phyloP scores from a whole-genome alignment of 495 filamentous ascomycete species.

The Aspergillus bridgeri region DNA sequence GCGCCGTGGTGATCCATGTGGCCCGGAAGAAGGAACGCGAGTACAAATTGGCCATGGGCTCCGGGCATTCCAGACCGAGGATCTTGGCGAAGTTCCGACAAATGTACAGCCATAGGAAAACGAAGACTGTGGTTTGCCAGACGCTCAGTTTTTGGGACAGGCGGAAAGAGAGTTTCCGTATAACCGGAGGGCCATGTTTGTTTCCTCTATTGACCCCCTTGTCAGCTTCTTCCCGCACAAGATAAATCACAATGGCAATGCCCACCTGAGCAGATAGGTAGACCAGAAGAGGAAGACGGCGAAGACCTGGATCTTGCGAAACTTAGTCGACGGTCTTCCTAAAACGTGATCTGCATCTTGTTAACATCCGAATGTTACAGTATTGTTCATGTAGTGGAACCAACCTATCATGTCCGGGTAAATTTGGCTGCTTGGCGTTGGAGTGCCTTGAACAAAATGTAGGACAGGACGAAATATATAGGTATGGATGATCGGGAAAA shows the following conservation, averaged over 20 bases:
- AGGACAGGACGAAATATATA: not conserved
- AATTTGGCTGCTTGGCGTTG: not conserved
- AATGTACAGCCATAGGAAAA: constrained; percentile 87
- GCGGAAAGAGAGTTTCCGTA: constrained; percentile 67
- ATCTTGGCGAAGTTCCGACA: constrained; percentile 91
- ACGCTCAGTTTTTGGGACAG: constrained; percentile 68
- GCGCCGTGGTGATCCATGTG: constrained; percentile 91
- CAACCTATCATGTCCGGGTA: constrained; percentile 35
- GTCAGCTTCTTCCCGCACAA: not conserved
- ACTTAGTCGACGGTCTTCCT: constrained; percentile 83
- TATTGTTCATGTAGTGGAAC: not conserved
- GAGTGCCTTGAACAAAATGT: not conserved
- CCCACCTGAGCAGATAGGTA: constrained; percentile 70
- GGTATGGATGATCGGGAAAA: not conserved
- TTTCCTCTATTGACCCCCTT: constrained; percentile 56
- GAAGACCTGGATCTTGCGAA: constrained; percentile 89
- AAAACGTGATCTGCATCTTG: constrained; percentile 73
- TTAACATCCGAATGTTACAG: not conserved
- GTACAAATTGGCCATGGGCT: constrained; percentile 93
- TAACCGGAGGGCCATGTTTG: constrained; percentile 77
- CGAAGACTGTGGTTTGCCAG: constrained; percentile 86
- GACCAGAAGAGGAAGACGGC: constrained; percentile 91
- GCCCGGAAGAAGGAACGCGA: constrained; percentile 92
- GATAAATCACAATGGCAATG: no score
- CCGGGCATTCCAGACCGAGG: constrained; percentile 84